These are phyloP conservation scores for Beauveria australis DNA, from an alignment of 2,329 filamentous ascomycete species.

Conservation along the genomic window DNA sequence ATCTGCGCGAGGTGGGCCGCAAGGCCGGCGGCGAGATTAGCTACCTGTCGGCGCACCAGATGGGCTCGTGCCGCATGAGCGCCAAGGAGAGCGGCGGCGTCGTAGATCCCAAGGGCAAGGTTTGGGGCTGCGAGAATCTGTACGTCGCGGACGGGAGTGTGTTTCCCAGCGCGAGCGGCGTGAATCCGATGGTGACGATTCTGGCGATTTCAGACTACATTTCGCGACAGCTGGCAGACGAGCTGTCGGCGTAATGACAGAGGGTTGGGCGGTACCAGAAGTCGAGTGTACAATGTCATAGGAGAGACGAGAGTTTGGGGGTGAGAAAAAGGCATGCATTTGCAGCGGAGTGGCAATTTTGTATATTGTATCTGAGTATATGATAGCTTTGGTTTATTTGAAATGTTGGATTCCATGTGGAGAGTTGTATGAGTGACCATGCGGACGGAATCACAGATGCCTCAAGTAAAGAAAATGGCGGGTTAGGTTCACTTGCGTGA, in stretches of 20 bases:
- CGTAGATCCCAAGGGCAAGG: conserved; percentile 47
- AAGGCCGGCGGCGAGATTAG: conserved; percentile 37
- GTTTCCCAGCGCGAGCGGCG: conserved; percentile 67
- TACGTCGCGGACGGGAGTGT: conserved; percentile 69
- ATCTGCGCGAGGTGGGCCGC: conserved; percentile 40
- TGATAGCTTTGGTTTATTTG: background rate
- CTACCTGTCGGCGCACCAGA: conserved; percentile 72
- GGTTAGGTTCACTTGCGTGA: no score
- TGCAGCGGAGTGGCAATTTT: background rate
- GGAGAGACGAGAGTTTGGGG: no score
- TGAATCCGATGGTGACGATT: conserved; percentile 73
- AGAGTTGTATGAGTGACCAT: background rate
- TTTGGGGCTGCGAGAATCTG: conserved; percentile 59
- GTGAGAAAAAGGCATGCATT: background rate
- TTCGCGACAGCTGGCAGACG: conserved; percentile 45
- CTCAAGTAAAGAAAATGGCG: no score
- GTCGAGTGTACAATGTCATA: background rate
- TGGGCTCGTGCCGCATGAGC: conserved; percentile 71
- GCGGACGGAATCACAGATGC: background rate
- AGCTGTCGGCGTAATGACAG: conserved; percentile 19
- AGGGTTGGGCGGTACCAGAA: background rate
- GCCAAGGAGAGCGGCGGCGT: conserved; percentile 42
- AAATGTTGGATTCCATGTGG: background rate
- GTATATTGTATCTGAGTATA: background rate
- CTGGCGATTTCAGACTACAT: conserved; percentile 66